Base-by-base conservation (phyloP, 2,329 filamentous ascomycete species). In the Sclerotinia subarctica region DNA sequence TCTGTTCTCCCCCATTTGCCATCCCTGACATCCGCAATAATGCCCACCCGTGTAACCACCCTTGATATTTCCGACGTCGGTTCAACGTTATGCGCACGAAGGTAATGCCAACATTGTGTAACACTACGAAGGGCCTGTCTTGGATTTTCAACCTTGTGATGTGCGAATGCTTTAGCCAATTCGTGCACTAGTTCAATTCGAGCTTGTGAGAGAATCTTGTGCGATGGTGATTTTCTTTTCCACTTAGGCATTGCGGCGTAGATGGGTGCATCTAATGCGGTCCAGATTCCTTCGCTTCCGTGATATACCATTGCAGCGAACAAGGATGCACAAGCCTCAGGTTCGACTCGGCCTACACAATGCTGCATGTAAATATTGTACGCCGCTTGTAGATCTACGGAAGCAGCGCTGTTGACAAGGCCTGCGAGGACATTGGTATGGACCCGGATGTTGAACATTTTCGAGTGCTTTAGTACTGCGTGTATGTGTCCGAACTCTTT, bases 131-230 rank as follows among this genome's bases (percentile, higher is more conserved):
- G 57, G 19, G 73, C 72, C 19, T 69, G 68, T 51, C 73, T 68
- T 13, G 53, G 68, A 17, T 68, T 49, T 13, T 69, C 69, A 10
- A 51, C 35, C 10, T 68, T 44, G 11, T 66, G 66, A 19, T 67
- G 49, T 15, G 76, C 71, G 69, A 77, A 77, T n/a, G 67, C 69
- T 5, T 68, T 62, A 24, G 76, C 76, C 71, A 77, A 74, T 35
- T 70, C 69, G 2, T 66, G 59, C 4, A 77, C 53, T 11, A 77
- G 64, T 26, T 69, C 56, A 15, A 72, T 67, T 63, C 67, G 70
- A 13, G 64, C 47, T 57, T 70, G 70, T 24, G 59, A 64, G 15
- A 74, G 54, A 5, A 57, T 42, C n/a, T 66, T 66, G n/a, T 60
- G 52, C 21, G 24, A 57, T 47, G 63, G 60, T 15, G 38, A 47